phyloP scores from a whole-genome alignment of 2,329 filamentous ascomycete genomes.

The Penicillium oxalicum region DNA sequence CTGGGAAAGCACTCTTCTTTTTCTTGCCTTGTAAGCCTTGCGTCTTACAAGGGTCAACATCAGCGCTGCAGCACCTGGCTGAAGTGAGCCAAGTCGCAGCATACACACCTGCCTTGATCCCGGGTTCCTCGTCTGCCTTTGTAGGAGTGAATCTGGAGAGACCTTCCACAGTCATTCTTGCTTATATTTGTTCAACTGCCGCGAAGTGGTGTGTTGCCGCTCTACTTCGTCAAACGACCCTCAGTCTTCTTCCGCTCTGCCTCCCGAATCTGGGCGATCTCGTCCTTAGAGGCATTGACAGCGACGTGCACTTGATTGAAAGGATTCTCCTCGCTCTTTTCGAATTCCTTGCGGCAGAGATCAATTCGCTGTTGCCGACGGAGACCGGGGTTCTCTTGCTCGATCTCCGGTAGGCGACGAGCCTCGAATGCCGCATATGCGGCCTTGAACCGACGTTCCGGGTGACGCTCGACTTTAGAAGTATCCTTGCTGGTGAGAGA shows the following conservation, averaged over 20 bases:
- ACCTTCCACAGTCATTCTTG: too few species aligned
- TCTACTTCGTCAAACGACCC: constrained; percentile 49
- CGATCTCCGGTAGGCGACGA: constrained; percentile 74
- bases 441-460: constrained; percentile 79
- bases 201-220: background rate
- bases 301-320: constrained; percentile 76
- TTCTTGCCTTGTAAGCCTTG: too few species aligned
- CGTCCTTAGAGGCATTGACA: constrained; percentile 74
- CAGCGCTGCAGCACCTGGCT: too few species aligned
- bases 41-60: too few species aligned
- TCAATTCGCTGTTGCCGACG: constrained; percentile 79
- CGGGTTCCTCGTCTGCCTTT: too few species aligned
- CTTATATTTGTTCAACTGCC: too few species aligned
- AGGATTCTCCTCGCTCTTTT: constrained; percentile 89
- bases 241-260: constrained; percentile 71
- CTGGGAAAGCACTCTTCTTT: too few species aligned
- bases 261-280: constrained; percentile 60
- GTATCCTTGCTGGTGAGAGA: constrained; percentile 55
- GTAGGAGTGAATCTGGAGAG: too few species aligned
- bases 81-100: too few species aligned
- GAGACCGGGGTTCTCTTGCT: constrained; percentile 72
- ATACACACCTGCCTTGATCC: too few species aligned
- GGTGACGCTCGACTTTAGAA: constrained; percentile 77
- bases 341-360: constrained; percentile 82
- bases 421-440: constrained; percentile 80